Evolutionary conservation across 1,284 basidiomycete genomes (phyloP), one percentile per base, ranked within the genome.

Genomic region (Tetrapyrgos nigripes): DNA sequence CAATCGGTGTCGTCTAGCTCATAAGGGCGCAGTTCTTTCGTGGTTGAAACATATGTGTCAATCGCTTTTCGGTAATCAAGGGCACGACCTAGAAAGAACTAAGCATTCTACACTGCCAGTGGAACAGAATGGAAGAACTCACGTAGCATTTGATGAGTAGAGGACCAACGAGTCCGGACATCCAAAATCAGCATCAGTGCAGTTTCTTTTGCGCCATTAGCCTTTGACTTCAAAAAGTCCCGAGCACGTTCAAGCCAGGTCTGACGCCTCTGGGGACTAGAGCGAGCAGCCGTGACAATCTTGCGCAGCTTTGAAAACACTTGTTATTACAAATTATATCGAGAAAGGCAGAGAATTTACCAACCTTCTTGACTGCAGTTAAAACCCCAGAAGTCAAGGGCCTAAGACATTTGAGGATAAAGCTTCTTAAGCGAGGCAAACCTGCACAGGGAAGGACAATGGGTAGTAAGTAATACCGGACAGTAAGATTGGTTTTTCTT

Each of bases 61-160:
- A 68, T 43, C 0, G 44, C 43, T 9, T 43, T 26, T 1, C 44
- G 21, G 37, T 61, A 70, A 14, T 64, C 40, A 29, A 71, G 35
- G 17, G 68, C 63, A 43, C 57, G 59, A 4, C 59, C 66, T 72
- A 54, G 9, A 37, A 14, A 50, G 27, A 45, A n/a, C n/a, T n/a
- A n/a, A n/a, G n/a, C n/a, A n/a, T n/a, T n/a, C n/a, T n/a, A n/a
- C n/a, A 45, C 6, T 19, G n/a, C 24, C 43, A 45, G n/a, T 9
- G 24, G n/a, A n/a, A 23, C 9, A 23, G 43, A n/a, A 33, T 3
- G 40, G 3, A 37, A 19, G 45, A 26, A 67, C 66, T 44, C 53
- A 71, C 59, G 33, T 4, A 71, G 56, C 67, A 71, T 71, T 27
- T 66, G 62, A 51, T 68, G 62, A 13, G 66, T 68, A 6, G 69